phyloP scores from a whole-genome alignment of 352 stramenopile species.

The Phytophthora sp. region DNA sequence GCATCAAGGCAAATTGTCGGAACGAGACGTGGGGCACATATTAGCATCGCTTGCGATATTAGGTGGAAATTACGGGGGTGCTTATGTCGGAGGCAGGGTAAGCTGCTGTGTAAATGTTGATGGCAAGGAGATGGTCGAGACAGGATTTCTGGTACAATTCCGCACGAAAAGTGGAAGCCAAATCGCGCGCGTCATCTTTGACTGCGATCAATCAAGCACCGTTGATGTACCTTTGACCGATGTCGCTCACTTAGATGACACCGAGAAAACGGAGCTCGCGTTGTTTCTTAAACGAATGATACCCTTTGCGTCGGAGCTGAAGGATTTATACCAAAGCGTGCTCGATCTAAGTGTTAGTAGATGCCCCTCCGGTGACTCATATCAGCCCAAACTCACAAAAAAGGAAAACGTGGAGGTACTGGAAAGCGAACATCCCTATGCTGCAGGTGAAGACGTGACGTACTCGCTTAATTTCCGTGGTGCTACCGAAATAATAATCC shows the following conservation, averaged over 20 bases:
- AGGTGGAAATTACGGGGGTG: slow-evolving; percentile 59
- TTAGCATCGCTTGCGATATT: slow-evolving; percentile 59
- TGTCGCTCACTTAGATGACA: slow-evolving; percentile 51
- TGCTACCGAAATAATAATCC: slow-evolving; percentile 74
- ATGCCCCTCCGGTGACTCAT: slow-evolving; percentile 11
- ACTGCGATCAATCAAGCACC: slow-evolving; percentile 57
- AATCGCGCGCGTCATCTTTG: slow-evolving; percentile 68
- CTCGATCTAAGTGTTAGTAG: slow-evolving; percentile 28
- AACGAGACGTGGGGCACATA: slow-evolving; percentile 22
- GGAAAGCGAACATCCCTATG: slow-evolving; percentile 81
- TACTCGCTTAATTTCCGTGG: slow-evolving; percentile 73
- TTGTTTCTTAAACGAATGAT: slow-evolving; percentile 46
- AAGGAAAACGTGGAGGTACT: slow-evolving; percentile 81
- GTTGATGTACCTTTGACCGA: slow-evolving; percentile 66
- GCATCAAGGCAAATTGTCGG: background rate
- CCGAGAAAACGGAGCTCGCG: slow-evolving; percentile 48
- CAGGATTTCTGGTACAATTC: slow-evolving; percentile 66
- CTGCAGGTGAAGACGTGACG: slow-evolving; percentile 58
- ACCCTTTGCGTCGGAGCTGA: slow-evolving; percentile 39
- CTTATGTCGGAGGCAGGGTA: slow-evolving; percentile 61
- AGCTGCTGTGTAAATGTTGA: slow-evolving; percentile 80
- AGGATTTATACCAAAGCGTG: slow-evolving; percentile 34
- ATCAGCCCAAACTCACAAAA: slow-evolving; percentile 54
- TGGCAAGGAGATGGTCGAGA: slow-evolving; percentile 76
- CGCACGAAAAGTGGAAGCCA: slow-evolving; percentile 45